A percentile compares a stretch with the other conserved stretches of the same genome.
Conservation (phyloP, 495 filamentous ascomycete species). For the Aspergillus ostianus region DNA sequence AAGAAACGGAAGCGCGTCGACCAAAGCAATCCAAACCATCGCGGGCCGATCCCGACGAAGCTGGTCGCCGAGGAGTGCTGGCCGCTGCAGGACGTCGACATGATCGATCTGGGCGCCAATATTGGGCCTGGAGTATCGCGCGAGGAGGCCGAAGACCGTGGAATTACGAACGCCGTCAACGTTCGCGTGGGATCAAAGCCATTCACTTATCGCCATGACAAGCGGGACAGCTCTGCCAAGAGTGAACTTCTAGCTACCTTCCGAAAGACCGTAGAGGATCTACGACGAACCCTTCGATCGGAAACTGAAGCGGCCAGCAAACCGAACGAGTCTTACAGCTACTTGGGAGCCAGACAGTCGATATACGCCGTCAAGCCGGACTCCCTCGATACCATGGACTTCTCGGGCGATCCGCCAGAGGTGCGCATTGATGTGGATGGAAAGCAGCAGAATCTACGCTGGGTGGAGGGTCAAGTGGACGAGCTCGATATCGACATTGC, state of each 20-base stretch:
- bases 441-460: slow-evolving; percentile 90
- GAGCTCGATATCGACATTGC: slow-evolving; percentile 96
- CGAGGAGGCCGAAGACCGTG: slow-evolving; percentile 59
- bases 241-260: slow-evolving; percentile 77
- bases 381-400: slow-evolving; percentile 64
- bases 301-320: slow-evolving; percentile 81
- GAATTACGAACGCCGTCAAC: slow-evolving; percentile 82
- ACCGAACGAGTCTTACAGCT: slow-evolving; percentile 76
- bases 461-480: slow-evolving; percentile 93
- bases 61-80: slow-evolving; percentile 92
- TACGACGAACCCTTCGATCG: slow-evolving; percentile 75
- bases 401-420: slow-evolving; percentile 66
- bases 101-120: slow-evolving; percentile 76
- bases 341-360: slow-evolving; percentile 49
- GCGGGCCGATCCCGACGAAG: slow-evolving; percentile 66
- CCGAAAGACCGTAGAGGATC: slow-evolving; percentile 85
- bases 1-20: slow-evolving; percentile 88
- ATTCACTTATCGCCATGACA: slow-evolving; percentile 86
- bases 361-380: slow-evolving; percentile 31
- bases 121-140: slow-evolving; percentile 55
- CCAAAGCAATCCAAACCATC: slow-evolving; percentile 51
- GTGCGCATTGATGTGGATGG: slow-evolving; percentile 94
- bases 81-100: slow-evolving; percentile 89
- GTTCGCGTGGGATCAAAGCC: slow-evolving; percentile 86
- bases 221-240: slow-evolving; percentile 72